These are phyloP conservation scores for Botrytis squamosa DNA, from an alignment of 2,329 filamentous ascomycete species.

Conservation along the genomic window DNA sequence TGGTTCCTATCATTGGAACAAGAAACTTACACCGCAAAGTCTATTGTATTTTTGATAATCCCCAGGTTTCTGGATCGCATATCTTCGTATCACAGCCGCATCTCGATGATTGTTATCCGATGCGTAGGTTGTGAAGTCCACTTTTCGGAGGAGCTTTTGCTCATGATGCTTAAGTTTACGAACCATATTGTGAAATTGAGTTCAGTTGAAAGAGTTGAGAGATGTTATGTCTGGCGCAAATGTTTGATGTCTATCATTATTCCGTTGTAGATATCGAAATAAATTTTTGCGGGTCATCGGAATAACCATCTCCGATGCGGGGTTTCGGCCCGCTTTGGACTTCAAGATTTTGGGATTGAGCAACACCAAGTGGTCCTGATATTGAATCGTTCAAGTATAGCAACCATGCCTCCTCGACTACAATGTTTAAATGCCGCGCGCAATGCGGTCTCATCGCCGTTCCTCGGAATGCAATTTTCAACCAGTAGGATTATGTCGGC, in stretches of 20 bases:
- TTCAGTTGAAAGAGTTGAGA: not conserved
- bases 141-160: conserved; percentile 86
- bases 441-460: conserved; percentile 22
- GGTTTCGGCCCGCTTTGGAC: not conserved
- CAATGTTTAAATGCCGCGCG: conserved; percentile 35
- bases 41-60: conserved; percentile 73
- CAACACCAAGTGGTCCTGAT: conserved; percentile 16
- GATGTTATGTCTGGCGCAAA: conserved; percentile 10
- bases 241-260: not conserved
- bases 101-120: conserved; percentile 84
- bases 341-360: conserved; percentile 13
- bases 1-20: not conserved
- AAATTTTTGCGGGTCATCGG: conserved; percentile 12
- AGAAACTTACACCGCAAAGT: conserved; percentile 62
- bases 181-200: conserved; percentile 63
- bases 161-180: conserved; percentile 96
- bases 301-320: conserved; percentile 11
- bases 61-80: conserved; percentile 85
- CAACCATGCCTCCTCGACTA: conserved; percentile 35
- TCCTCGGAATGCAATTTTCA: conserved; percentile 32
- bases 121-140: conserved; percentile 94
- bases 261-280: not conserved
- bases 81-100: conserved; percentile 74
- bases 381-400: conserved; percentile 1
- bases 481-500: conserved; percentile 30